Conservation (phyloP, 305 asterid genomes). For the Fraxinus latifolia region DNA sequence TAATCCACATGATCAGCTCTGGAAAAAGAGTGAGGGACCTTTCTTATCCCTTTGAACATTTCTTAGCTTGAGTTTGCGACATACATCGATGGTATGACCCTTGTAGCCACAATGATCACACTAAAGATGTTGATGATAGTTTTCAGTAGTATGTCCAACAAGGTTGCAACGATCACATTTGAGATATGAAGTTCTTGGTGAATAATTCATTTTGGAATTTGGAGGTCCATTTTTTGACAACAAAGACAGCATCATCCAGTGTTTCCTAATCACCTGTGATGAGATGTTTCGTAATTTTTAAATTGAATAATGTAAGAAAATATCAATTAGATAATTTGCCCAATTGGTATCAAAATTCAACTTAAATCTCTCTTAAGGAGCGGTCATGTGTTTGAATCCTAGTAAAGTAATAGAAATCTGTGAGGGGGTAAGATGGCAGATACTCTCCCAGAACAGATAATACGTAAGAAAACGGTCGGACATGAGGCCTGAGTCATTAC, state of each 20-base stretch:
- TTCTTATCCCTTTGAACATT: background rate
- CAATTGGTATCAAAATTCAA: background rate
- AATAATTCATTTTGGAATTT: background rate
- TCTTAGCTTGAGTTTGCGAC: background rate
- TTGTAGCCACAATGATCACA: background rate
- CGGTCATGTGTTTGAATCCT: background rate
- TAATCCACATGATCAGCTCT: background rate
- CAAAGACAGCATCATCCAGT: background rate
- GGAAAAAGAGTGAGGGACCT: background rate
- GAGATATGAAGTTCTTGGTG: background rate
- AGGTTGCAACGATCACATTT: background rate
- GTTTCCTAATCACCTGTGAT: background rate
- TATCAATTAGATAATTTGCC: background rate
- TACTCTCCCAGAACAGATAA: background rate
- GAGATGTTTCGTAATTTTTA: background rate
- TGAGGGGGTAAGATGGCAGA: background rate
- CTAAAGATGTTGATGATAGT: background rate
- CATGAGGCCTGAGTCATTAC: background rate
- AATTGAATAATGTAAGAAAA: background rate
- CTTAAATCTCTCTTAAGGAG: too few relatives aligned
- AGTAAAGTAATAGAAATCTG: background rate
- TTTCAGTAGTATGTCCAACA: background rate
- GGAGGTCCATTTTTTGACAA: background rate
- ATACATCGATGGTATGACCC: background rate
- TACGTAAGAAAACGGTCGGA: too few relatives aligned